These are phyloP conservation scores for Botryosphaeria dothidea DNA, from an alignment of 2,329 filamentous ascomycete genomes.

Conservation along the genomic window DNA sequence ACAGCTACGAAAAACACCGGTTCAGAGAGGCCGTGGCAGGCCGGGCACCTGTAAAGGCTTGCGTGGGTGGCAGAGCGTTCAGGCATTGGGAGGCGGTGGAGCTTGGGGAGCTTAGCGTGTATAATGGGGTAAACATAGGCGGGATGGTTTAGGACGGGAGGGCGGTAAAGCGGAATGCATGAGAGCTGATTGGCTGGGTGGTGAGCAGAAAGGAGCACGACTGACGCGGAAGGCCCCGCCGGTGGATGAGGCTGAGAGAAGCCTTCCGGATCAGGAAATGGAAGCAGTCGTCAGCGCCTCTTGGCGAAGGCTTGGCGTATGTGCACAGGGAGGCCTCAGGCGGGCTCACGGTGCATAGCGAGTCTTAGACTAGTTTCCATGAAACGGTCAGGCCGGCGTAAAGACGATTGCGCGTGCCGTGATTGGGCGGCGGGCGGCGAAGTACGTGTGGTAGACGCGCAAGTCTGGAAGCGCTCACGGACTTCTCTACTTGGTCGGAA, in stretches of 20 bases:
- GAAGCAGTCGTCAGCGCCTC: constrained; percentile 12
- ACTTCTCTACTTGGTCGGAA: background rate
- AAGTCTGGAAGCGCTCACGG: background rate
- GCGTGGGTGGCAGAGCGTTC: background rate
- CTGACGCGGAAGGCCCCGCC: background rate
- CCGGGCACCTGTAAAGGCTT: background rate
- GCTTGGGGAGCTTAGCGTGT: background rate
- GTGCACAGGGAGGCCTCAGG: background rate
- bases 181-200: background rate
- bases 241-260: constrained; percentile 8
- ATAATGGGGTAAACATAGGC: background rate
- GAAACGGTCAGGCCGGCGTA: constrained; percentile 1
- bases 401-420: background rate
- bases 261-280: background rate
- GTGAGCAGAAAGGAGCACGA: background rate
- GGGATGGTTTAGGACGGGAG: background rate
- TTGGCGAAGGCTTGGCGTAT: constrained; percentile 6
- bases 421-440: background rate
- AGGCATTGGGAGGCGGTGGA: background rate
- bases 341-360: background rate
- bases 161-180: background rate
- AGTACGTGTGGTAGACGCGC: constrained; percentile 7
- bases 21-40: background rate
- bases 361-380: background rate
- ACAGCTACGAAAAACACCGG: background rate